Conservation (phyloP, 495 filamentous ascomycete species). For the Apodospora peruviana region DNA sequence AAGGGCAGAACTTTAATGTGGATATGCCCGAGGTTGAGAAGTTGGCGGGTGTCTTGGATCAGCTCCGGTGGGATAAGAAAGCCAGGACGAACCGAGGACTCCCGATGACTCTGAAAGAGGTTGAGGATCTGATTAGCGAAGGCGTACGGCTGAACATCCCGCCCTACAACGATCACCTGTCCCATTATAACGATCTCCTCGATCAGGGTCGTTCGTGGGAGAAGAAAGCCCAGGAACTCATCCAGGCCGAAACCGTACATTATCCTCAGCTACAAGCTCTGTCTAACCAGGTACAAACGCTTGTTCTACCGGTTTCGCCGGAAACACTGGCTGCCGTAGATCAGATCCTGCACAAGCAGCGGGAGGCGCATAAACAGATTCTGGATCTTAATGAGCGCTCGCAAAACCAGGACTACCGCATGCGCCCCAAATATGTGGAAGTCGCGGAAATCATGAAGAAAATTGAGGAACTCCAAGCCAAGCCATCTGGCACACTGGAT, state of each 20-base stretch:
- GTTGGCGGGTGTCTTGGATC: conserved; percentile 72
- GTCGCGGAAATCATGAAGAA: conserved; percentile 84
- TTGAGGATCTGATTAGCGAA: conserved; percentile 68
- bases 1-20: conserved; percentile 83
- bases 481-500: conserved; percentile 84
- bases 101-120: conserved; percentile 67
- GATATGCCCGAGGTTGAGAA: conserved; percentile 90
- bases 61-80: conserved; percentile 84
- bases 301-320: conserved; percentile 70
- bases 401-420: conserved; percentile 63
- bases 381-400: conserved; percentile 71
- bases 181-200: conserved; percentile 68
- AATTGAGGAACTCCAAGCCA: conserved; percentile 81
- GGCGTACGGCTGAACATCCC: conserved; percentile 71
- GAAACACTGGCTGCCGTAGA: conserved; percentile 82
- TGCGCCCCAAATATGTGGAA: conserved; percentile 85
- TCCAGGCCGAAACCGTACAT: conserved; percentile 81
- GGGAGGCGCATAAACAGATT: conserved; percentile 87
- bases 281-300: conserved; percentile 65
- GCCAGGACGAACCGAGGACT: conserved; percentile 57
- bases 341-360: conserved; percentile 90
- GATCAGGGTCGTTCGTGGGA: conserved; percentile 83
- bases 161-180: conserved; percentile 69
- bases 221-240: conserved; percentile 86
- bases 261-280: conserved; percentile 93